phyloP scores from a whole-genome alignment of 352 stramenopile genomes.

The Sclerospora graminicola region DNA sequence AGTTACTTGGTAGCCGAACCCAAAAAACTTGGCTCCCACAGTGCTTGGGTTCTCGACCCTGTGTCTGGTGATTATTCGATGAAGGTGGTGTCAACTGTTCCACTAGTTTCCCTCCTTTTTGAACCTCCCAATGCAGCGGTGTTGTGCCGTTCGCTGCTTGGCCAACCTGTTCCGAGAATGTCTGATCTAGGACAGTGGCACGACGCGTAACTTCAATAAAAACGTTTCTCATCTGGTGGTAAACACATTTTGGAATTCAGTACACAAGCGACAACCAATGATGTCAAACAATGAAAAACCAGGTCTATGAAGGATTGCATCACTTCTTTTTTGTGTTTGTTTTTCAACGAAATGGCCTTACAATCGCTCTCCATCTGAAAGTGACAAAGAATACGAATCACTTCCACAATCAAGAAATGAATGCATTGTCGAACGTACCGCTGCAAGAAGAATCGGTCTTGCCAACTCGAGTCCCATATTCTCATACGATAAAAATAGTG shows the following conservation, averaged over 20 bases:
- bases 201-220: conserved; percentile 66
- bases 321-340: conserved; percentile 72
- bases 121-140: conserved; percentile 5
- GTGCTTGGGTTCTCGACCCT: conserved; percentile 2
- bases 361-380: no score
- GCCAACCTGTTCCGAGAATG: conserved; percentile 86
- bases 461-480: conserved; percentile 94
- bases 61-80: background rate
- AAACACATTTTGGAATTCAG: conserved; percentile 2
- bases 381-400: no score
- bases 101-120: conserved; percentile 2
- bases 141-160: conserved; percentile 16
- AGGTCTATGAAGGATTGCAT: conserved; percentile 58
- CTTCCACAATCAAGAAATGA: no score
- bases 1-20: no score
- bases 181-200: conserved; percentile 82
- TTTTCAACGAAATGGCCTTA: no score
- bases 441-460: conserved; percentile 89
- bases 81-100: conserved; percentile 1
- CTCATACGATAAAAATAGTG: conserved; percentile 88
- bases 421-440: conserved; percentile 30
- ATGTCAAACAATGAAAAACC: no score
- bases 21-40: no score
- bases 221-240: conserved; percentile 59
- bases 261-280: no score